Evolutionary conservation across 2,329 filamentous ascomycete genomes (phyloP), one percentile per base, ranked within the genome.

Genomic region (Penicillium sp.): DNA sequence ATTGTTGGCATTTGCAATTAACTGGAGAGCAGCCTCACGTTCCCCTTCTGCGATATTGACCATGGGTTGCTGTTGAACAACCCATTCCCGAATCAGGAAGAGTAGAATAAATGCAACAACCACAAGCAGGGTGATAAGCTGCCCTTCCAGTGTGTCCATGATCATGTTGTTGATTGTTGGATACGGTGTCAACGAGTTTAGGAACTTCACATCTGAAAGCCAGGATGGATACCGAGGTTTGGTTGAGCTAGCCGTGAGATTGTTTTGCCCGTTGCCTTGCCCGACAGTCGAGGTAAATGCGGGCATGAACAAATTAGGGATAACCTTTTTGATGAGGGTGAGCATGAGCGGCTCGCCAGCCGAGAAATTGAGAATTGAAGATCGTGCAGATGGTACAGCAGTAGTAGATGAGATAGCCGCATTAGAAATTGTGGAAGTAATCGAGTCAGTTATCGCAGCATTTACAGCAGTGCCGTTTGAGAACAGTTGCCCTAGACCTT

Each of bases 61-160:
- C 63, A 93, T 88, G 6, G 93, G 94, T 71, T 99, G 94, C 73
- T 99, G 94, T 73, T 99, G 94, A 10, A 99, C 92, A 50, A 99
- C 94, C 83, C 96, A 99, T 77, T 99, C 94, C 47, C 96, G 82
- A 47, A 99, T 97, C 4, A 99, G 78, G 66, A 99, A 99, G 42
- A 99, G 87, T n/a, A 99, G 79, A 58, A 99, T 97, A 74, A 97
- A 99, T 57, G 89, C 92, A 44, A 96, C 83, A 8, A 99, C 93
- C 50, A 97, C 91, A 12, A 96, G 78, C 6, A 97, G 79, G 0
- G 93, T 99, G 65, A 99, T 96, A 48, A 97, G 85, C 70, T 96
- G 93, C 4, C 94, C 94, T 77, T 99, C 94, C 4, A 97, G 79
- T 0, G 93, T 85, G 65, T 92, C 89, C 52, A 97, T 87, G 17